Base-by-base conservation (phyloP, 192 early-diverging fungal genomes). In the Podila clonocystis region DNA sequence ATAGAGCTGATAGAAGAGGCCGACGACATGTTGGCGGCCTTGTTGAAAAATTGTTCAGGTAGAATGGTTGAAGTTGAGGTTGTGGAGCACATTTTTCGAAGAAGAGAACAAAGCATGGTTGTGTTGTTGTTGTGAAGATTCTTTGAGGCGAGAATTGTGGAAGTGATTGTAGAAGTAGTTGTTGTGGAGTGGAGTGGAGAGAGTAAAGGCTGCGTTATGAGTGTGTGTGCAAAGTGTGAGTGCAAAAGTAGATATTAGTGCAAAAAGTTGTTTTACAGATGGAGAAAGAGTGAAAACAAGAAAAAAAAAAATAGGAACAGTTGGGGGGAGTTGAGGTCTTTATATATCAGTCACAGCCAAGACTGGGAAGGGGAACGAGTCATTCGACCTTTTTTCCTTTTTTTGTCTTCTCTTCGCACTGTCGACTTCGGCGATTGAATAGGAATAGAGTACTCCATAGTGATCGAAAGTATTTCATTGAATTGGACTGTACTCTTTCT, bases 21-120 rank as follows among this genome's bases (percentile, higher is more conserved):
- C 41, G 71, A 67, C 2, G 67, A 59, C 70, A 75, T 74, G 62
- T 28, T 82, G 64, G 64, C 22, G 24, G 74, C 41, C 29, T 67
- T 72, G 77, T 70, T 70, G 55, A 62, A 63, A 45, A 65, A 70
- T 50, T 67, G 65, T 22, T 72, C 70, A 9, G 62, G 76, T 1
- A 69, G 29, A 7, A 72, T 65, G 30, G 60, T 60, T 13, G 59
- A 45, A 12, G 68, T 67, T 55, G 76, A 31, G 50, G 70, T 55
- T 26, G 77, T 69, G 33, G 77, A 58, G 60, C 77, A 80, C 77
- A 80, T 72, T 65, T 66, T 73, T 63, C 71, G 70, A 30, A 80
- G 50, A 31, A 80, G 66, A 28, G 62, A 68, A 73, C 77, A 80
- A 55, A 80, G 70, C 77, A 80, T 80, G 77, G 38, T 80, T 67